Base-by-base conservation (phyloP, 2,329 filamentous ascomycete species). In the Nannizziopsis arthrosporioides region DNA sequence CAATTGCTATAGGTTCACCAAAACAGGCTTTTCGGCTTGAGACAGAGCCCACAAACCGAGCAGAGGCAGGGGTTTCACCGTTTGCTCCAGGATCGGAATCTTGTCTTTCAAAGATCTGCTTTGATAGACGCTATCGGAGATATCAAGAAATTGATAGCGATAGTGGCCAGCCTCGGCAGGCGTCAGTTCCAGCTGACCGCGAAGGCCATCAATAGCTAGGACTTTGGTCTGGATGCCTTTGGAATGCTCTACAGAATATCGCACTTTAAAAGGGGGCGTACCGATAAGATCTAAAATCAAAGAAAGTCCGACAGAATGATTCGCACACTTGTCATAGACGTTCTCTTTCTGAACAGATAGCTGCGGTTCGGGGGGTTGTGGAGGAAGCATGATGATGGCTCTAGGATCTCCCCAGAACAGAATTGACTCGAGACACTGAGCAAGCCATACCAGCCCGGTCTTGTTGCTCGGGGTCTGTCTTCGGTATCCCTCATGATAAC, bases 11-110 rank as follows among this genome's bases (percentile, higher is more conserved):
- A 15, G 81, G 74, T 48, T 94, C 82, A 51, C 92, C 87, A 48
- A 96, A 82, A 61, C 92, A 98, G 42, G 84, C 80, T 57, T 77
- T 81, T 51, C 68, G 68, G 34, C 72, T 69, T 15, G 73, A 69
- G 6, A 72, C 70, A 19, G 74, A 69, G 38, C 77, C 73, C 48
- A 88, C 73, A 52, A 82, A 79, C 30, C 69, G 68, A 18, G 90
- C 90, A 8, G 84, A 85, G 5, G 92, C 90, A 89, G 85, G 8
- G 92, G 92, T 65, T 93, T 94, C 56, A 98, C 90, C 58, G 87
- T 82, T 65, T 96, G 90, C 64, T 93, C 83, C 36, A 96, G 69
- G 8, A 78, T 67, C 52, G 82, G 75, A 43, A 76, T 73, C 10
- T 76, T 68, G 35, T 82, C 78, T 22, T 73, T 73, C 17, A 93